These are phyloP conservation scores for Phytophthora citricola DNA, from an alignment of 352 stramenopile genomes.

Conservation along the genomic window DNA sequence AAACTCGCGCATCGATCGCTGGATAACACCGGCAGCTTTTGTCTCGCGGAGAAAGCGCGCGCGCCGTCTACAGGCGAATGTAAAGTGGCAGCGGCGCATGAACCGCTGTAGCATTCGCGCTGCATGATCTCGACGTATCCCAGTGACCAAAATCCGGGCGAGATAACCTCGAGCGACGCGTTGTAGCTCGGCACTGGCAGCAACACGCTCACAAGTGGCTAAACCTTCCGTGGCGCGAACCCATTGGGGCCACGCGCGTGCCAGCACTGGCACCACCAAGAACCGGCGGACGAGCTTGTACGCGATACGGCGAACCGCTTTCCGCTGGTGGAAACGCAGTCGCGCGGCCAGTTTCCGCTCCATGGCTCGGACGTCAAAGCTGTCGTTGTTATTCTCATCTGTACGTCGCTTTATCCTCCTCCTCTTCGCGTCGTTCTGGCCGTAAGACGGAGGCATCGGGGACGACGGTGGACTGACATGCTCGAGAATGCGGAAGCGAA, in stretches of 20 bases:
- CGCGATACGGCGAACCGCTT: slow-evolving; percentile 37
- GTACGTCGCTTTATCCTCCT: slow-evolving; percentile 13
- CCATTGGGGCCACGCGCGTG: slow-evolving; percentile 48
- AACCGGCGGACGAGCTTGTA: slow-evolving; percentile 46
- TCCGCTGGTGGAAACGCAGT: slow-evolving; percentile 44
- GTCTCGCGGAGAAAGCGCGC: slow-evolving; percentile 18
- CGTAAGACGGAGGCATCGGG: background rate
- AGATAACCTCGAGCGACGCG: slow-evolving; percentile 37
- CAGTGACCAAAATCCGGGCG: slow-evolving; percentile 8
- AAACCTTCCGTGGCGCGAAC: slow-evolving; percentile 1
- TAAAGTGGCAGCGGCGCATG: slow-evolving; percentile 34
- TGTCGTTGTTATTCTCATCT: slow-evolving; percentile 10
- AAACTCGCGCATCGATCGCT: slow-evolving; percentile 42
- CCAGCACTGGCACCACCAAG: slow-evolving; percentile 45
- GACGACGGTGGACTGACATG: slow-evolving; percentile 36
- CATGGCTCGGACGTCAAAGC: slow-evolving; percentile 66
- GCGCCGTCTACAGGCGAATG: slow-evolving; percentile 18
- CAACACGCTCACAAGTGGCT: slow-evolving; percentile 34
- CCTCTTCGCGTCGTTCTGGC: slow-evolving; percentile 14
- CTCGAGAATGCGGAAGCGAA: slow-evolving; percentile 68
- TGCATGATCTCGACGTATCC: slow-evolving; percentile 38
- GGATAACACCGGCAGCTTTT: slow-evolving; percentile 38
- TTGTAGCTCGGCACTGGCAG: slow-evolving; percentile 52
- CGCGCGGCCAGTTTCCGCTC: slow-evolving; percentile 51
- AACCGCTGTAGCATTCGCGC: slow-evolving; percentile 41